Evolutionary conservation across 1,139 yeast species (phyloP), one percentile per base, ranked within the genome.

Genomic region (Arxiozyma slooffiae): DNA sequence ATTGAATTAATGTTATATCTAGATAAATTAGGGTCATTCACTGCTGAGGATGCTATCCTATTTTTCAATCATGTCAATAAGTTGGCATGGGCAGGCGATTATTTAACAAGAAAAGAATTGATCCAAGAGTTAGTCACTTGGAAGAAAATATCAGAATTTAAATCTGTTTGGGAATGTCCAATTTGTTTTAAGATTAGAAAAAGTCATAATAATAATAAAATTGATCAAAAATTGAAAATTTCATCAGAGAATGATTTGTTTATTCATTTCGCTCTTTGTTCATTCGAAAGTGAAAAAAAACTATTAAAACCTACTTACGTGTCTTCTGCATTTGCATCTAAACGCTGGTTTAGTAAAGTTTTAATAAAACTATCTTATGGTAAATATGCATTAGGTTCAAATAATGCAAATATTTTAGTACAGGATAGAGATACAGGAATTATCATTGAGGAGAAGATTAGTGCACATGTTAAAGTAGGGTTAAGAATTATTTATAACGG

Each of bases 391-490:
- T 70, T 90, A 34, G 98, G 98, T 1, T 84, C 89, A 39, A 87
- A 90, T 63, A 87, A 94, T 46, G 98, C 97, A 16, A 90, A 90
- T 62, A 92, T 92, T 41, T 72, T 92, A 49, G 97, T 92, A 2
- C 97, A 92, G 66, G 97, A 92, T 67, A 74, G 98, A 56, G 74
- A 77, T 41, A 85, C 96, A 0, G 98, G 98, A 0, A 78, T 85
- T 48, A 80, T 92, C 18, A 71, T 85, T 63, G 97, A 92, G 64
- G 98, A 92, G 62, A 88, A 89, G 60, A 92, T 92, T 86, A 84
- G 92, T 50, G 80, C 86, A 1, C 87, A 87, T 61, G 95, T 92
- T 7, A 74, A 96, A 50, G 66, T 92, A 38, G 98, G 97, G 0
- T 90, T 92, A 49, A 70, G 97, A 43, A 69, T 90, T 44, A 71